Conservation (phyloP, 805 yeast species). For the Metschnikowia shivogae region DNA sequence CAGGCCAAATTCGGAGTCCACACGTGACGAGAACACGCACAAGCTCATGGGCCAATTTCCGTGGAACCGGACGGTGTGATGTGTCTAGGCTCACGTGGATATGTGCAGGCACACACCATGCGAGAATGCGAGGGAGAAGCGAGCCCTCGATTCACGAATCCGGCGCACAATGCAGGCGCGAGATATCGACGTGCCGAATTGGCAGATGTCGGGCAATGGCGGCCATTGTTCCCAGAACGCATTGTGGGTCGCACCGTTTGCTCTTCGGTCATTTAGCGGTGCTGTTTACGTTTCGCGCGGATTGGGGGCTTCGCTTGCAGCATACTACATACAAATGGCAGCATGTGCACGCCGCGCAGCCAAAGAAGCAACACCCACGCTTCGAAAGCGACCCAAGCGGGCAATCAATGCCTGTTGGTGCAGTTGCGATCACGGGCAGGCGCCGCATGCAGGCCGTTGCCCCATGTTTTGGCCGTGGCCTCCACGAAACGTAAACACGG, state of each 20-base stretch:
- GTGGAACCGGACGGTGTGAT: constrained; percentile 15
- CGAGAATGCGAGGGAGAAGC: not conserved
- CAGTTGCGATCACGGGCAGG: too few relatives aligned
- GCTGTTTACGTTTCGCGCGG: not conserved
- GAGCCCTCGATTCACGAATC: too few relatives aligned
- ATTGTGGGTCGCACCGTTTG: not conserved
- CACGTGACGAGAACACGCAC: constrained; percentile 12
- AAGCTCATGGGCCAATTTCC: constrained; percentile 13
- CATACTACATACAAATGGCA: not conserved
- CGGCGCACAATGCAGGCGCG: too few relatives aligned
- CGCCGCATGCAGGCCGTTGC: too few relatives aligned
- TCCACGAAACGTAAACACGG: too few relatives aligned
- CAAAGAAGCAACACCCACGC: not conserved
- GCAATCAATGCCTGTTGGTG: too few relatives aligned
- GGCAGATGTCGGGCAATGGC: too few relatives aligned
- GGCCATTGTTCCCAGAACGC: too few relatives aligned
- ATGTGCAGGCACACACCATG: not conserved
- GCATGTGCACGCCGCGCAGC: not conserved
- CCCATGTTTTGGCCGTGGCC: too few relatives aligned
- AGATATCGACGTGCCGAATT: too few relatives aligned
- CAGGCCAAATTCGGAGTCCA: constrained; percentile 12
- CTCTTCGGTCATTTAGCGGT: not conserved
- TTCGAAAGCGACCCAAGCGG: not conserved
- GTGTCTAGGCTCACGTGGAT: too few relatives aligned
- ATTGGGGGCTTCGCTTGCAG: constrained; percentile 4